Conservation (phyloP, 495 filamentous ascomycete species). For the Aspergillus mulundensis region DNA sequence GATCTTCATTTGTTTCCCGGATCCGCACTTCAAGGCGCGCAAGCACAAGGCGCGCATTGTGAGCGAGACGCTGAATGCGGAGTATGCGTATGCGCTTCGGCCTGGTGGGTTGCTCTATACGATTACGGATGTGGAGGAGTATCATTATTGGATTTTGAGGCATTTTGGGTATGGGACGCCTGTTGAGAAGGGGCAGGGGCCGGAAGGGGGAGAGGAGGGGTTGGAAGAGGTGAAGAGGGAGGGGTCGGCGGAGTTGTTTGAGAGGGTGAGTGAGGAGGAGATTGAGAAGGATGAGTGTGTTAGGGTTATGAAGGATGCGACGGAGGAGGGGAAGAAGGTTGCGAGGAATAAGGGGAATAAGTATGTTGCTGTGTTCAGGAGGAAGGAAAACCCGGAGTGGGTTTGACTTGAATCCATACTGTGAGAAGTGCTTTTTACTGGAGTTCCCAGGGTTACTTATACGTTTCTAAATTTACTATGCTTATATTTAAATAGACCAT, state of each 20-base stretch:
- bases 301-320: constrained; percentile 74
- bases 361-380: constrained; percentile 79
- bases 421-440: not conserved
- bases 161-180: constrained; percentile 58
- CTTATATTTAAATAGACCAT: not conserved
- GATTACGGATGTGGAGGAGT: constrained; percentile 93
- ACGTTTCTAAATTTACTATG: not conserved
- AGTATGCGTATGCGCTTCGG: constrained; percentile 85
- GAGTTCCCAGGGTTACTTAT: not conserved
- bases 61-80: constrained; percentile 77
- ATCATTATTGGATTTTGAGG: constrained; percentile 86
- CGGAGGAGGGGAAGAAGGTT: constrained; percentile 98
- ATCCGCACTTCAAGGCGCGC: constrained; percentile 94
- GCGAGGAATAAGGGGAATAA: constrained; percentile 83
- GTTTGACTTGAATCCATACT: constrained; percentile 14
- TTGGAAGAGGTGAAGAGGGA: constrained; percentile 16
- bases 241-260: constrained; percentile 52
- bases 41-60: constrained; percentile 97
- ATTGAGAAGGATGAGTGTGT: constrained; percentile 73
- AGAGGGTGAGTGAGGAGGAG: constrained; percentile 55
- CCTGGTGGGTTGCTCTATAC: constrained; percentile 88
- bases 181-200: constrained; percentile 23
- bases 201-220: constrained; percentile 17
- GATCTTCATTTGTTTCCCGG: constrained; percentile 97
- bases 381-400: constrained; percentile 78